These are phyloP conservation scores for Penicillium sp. DNA, from an alignment of 2,329 filamentous ascomycete species.

Conservation along the genomic window DNA sequence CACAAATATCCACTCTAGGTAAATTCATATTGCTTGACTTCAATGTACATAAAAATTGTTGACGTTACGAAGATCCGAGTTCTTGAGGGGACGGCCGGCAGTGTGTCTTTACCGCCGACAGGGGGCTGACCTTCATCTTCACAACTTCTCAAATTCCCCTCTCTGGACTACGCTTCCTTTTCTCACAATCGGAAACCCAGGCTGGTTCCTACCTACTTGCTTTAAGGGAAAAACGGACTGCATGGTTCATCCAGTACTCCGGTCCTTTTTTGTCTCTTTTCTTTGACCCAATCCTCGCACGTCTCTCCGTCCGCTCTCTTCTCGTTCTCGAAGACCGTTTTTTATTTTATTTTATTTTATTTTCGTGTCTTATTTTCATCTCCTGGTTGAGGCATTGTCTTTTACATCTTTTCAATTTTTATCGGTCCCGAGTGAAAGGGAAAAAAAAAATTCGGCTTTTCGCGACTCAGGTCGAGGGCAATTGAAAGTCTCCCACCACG, in stretches of 20 bases:
- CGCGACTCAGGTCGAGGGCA: conserved; percentile 5
- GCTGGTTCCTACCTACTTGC: conserved; percentile 20
- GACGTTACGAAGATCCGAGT: conserved; percentile 1
- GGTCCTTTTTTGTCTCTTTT: conserved; percentile 2
- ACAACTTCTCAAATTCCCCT: conserved; percentile 15
- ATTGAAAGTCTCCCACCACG: conserved; percentile 5
- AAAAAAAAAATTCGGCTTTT: conserved; percentile 3
- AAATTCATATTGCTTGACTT: background rate
- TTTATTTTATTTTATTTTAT: background rate
- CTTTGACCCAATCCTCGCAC: conserved; percentile 7
- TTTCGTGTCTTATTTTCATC: conserved; percentile 10
- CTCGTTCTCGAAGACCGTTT: conserved; percentile 2
- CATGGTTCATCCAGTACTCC: background rate
- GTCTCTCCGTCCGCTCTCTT: background rate
- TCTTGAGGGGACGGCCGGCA: conserved; percentile 19
- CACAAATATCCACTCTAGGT: background rate
- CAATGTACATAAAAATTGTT: background rate
- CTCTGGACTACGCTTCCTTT: conserved; percentile 17
- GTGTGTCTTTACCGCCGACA: conserved; percentile 25
- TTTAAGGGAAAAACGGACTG: background rate
- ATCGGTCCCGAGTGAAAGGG: background rate
- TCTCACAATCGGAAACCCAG: conserved; percentile 22
- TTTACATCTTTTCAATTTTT: conserved; percentile 5
- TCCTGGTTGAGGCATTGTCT: conserved; percentile 15
- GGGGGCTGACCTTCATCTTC: conserved; percentile 17